A percentile compares a stretch with the other conserved stretches of the same genome.
Conservation (phyloP, 345 rosid genomes). For the Arabis hirsuta region DNA sequence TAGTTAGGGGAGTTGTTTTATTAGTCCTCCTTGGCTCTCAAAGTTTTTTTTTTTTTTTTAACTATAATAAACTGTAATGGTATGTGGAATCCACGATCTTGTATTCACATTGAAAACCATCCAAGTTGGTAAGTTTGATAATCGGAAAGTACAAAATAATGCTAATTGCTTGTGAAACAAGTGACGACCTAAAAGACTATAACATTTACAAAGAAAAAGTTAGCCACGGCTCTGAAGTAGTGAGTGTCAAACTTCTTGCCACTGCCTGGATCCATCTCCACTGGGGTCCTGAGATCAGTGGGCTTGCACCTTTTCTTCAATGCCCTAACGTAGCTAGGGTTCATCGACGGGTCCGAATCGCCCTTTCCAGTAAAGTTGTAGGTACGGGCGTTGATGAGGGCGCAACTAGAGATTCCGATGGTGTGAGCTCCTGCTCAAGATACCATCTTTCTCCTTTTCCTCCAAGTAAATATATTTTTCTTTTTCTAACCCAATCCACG, state of each 20-base stretch:
- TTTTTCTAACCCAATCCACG: no score
- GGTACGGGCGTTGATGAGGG: conserved; percentile 42
- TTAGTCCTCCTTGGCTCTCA: no score
- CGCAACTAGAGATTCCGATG: conserved; percentile 59
- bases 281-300: conserved; percentile 35
- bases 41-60: no score
- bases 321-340: conserved; percentile 48
- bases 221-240: conserved; percentile 53
- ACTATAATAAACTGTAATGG: not conserved
- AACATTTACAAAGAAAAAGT: no score
- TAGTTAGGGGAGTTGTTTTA: no score
- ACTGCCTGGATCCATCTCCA: conserved; percentile 74
- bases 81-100: conserved; percentile 40
- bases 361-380: conserved; percentile 68
- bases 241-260: conserved; percentile 53
- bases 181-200: not conserved
- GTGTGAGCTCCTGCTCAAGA: conserved; percentile 61
- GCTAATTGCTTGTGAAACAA: not conserved
- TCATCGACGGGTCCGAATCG: conserved; percentile 61
- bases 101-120: not conserved
- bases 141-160: not conserved
- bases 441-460: not conserved
- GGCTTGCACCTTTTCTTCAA: conserved; percentile 60
- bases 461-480: no score
- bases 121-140: conserved; percentile 29